Evolutionary conservation across 441 rosid species (phyloP).

Genomic region (Jatropha multifida): DNA sequence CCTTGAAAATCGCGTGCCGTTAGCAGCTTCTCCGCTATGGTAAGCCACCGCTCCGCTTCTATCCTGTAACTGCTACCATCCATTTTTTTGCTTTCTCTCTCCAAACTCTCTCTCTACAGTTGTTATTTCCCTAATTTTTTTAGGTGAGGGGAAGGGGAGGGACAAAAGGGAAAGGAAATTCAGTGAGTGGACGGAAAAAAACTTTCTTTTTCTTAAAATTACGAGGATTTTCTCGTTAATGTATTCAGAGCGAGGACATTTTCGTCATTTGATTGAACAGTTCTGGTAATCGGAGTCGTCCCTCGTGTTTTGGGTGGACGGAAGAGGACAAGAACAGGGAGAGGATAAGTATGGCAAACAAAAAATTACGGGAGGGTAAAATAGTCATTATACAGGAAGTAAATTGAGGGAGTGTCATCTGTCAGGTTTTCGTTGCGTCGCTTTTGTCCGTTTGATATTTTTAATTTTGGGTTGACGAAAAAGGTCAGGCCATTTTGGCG

Average conservation of each 20-base stretch:
- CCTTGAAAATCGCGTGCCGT: constrained; percentile 75
- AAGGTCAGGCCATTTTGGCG: neutral
- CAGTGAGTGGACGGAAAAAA: constrained; percentile 21
- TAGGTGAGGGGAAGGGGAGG: neutral
- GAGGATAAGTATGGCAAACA: neutral
- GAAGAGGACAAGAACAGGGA: neutral
- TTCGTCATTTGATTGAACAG: neutral
- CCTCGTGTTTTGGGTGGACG: neutral
- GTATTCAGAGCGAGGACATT: neutral
- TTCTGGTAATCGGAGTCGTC: neutral
- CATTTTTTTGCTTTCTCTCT: constrained; percentile 23
- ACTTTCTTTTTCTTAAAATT: neutral
- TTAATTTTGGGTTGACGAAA: constrained; percentile 3
- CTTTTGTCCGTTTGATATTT: neutral
- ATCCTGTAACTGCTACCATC: constrained; percentile 42
- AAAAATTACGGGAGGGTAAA: neutral
- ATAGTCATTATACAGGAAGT: neutral
- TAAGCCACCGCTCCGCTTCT: constrained; percentile 82
- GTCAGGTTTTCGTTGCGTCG: neutral
- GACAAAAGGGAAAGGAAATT: neutral
- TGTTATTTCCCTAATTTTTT: neutral
- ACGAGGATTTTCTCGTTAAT: neutral
- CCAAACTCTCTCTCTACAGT: neutral
- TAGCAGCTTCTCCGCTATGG: constrained; percentile 77
- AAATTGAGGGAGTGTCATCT: neutral